Evolutionary conservation across 306 rosid genomes (phyloP).

Genomic region (Cicer bijugum): DNA sequence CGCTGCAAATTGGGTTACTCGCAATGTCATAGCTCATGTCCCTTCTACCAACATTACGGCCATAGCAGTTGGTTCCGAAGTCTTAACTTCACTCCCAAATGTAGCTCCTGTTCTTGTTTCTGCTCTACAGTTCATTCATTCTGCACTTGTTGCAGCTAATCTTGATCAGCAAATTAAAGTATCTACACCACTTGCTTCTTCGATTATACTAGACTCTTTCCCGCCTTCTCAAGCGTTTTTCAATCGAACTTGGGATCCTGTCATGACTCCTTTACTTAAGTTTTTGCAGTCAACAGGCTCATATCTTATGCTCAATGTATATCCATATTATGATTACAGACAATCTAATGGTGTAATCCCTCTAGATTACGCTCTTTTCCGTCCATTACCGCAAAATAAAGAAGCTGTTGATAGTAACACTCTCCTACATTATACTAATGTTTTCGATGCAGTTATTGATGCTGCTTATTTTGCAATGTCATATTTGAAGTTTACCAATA

Average conservation of each 20-base stretch:
- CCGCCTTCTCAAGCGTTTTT: conserved; percentile 99
- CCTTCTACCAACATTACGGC: conserved; percentile 94
- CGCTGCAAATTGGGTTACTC: conserved; percentile 91
- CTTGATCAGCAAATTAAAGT: conserved; percentile 84
- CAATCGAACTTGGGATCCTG: conserved; percentile 89
- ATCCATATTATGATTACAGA: conserved; percentile 91
- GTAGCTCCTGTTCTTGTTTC: conserved; percentile 85
- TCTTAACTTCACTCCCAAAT: conserved; percentile 78
- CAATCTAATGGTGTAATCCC: conserved; percentile 71
- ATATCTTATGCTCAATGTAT: conserved; percentile 85
- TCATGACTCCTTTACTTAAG: conserved; percentile 87
- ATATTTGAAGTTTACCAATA: conserved; percentile 74
- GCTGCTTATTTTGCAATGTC: conserved; percentile 97
- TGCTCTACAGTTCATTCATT: conserved; percentile 78
- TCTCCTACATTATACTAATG: conserved; percentile 89
- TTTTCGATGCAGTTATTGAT: conserved; percentile 90
- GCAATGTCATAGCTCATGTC: conserved; percentile 81
- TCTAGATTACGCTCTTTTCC: conserved; percentile 92
- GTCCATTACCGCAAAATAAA: conserved; percentile 88
- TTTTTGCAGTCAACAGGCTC: conserved; percentile 88
- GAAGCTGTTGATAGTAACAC: conserved; percentile 95
- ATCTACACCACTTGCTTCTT: conserved; percentile 88
- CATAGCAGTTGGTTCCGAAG: conserved; percentile 94
- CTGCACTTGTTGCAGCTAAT: conserved; percentile 93
- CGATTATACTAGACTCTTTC: conserved; percentile 87